Base-by-base conservation (phyloP, 768 basidiomycete genomes). In the Gelatoporia subvermispora region DNA sequence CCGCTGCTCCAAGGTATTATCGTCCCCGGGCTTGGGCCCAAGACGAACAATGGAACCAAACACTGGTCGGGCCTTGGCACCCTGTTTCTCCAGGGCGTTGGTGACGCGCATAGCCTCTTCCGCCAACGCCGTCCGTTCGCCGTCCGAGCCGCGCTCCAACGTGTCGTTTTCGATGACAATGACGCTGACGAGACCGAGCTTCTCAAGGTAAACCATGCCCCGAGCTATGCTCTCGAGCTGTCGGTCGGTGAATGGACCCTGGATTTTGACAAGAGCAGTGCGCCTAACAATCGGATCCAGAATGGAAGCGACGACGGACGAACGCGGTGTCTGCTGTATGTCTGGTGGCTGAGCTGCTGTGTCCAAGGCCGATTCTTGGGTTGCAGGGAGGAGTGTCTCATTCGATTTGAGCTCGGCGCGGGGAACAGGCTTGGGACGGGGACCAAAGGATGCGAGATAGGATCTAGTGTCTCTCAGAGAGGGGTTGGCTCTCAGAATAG, bases 201-300 rank as follows among this genome's bases (percentile, higher is more conserved):
- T 95, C 66, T 95, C 90, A 41, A 99, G 80, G 65, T 96, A 93
- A 35, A 94, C 89, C 72, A 99, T 80, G 45, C 96, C 96, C 35
- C 86, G 80, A 35, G 88, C 84, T 56, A 99, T 91, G 64, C 93
- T 94, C 55, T 95, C 90, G 49, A 98, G 81, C 60, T 97, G 96
- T 8, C 83, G 77, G 67, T 95, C 87, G 9, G 82, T 87, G 63
- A 98, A 98, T 2, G 96, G 96, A 9, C 94, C 93, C 65, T 98
- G 96, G 2, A 98, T 72, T 69, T 98, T 98, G 58, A 99, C 94
- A 15, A 99, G 81, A 4, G 94, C 93, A 1, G 96, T 95, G 45
- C 91, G 85, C 38, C 83, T 78, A 49, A 82, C 72, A 45, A 89
- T 79, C 5, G 94, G 94, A 60, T 93, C 75, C n/a, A 94, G 73